phyloP scores from a whole-genome alignment of 2,329 filamentous ascomycete genomes.

The Ampelomyces quisqualis region DNA sequence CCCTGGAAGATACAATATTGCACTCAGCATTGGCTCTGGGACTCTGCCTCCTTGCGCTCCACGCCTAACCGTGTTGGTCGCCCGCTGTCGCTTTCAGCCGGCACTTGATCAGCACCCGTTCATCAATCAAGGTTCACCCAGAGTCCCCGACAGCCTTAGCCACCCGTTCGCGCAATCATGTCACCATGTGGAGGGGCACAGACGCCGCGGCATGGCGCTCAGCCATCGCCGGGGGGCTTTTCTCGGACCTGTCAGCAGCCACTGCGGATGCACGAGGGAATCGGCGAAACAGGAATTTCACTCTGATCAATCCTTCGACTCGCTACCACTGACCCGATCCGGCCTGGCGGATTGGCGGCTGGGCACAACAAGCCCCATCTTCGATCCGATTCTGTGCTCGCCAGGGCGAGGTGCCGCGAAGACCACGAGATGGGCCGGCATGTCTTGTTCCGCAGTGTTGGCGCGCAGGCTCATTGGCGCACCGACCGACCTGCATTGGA shows the following conservation, averaged over 20 bases:
- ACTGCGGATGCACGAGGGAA: conserved; percentile 8
- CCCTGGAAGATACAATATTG: conserved; percentile 31
- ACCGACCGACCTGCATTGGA: conserved; percentile 17
- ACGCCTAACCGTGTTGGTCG: conserved; percentile 20
- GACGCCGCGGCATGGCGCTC: conserved; percentile 7
- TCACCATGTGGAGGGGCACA: conserved; percentile 11
- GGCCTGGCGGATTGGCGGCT: conserved; percentile 4
- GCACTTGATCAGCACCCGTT: conserved; percentile 27
- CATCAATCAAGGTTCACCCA: conserved; percentile 25
- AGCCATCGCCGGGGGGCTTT: conserved; percentile 1
- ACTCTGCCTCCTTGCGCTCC: conserved; percentile 1
- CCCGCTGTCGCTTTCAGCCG: conserved; percentile 30
- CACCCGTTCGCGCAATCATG: conserved; percentile 21
- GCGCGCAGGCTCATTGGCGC: conserved; percentile 9
- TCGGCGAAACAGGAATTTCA: conserved; percentile 2
- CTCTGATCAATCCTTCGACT: conserved; percentile 1
- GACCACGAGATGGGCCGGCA: conserved; percentile 8
- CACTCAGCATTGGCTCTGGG: conserved; percentile 4
- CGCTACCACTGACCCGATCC: conserved; percentile 1
- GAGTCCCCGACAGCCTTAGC: conserved; percentile 17
- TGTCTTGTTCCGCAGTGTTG: conserved; percentile 22
- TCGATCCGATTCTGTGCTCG: conserved; percentile 15
- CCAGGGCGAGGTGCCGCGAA: conserved; percentile 10
- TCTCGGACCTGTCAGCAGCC: conserved; percentile 9
- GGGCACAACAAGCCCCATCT: conserved; percentile 6